Percentiles rank a stretch among this genome's conserved stretches.
Evolutionary conservation across 306 rosid genomes (phyloP).

Genomic region (Begonia masoniana): DNA sequence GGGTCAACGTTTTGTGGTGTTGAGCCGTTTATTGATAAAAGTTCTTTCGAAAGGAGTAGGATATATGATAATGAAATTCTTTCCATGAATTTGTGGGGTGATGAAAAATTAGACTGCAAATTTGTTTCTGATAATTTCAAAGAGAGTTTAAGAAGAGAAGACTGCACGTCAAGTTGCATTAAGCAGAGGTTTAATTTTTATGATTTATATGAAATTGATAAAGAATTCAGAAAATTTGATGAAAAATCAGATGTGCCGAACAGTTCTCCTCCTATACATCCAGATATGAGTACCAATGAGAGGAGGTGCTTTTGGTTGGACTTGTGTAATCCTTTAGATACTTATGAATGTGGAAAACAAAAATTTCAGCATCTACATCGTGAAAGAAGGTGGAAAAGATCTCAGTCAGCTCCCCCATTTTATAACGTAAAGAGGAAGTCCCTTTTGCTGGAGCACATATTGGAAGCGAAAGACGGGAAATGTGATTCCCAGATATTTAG

Average conservation of each 20-base stretch:
- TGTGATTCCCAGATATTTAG: constrained; percentile 17
- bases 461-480: constrained; percentile 16
- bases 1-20: constrained; percentile 19
- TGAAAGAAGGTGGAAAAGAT: constrained; percentile 48
- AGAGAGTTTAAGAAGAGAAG: constrained; percentile 18
- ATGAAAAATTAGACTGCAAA: constrained; percentile 22
- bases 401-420: constrained; percentile 83
- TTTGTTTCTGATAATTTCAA: constrained; percentile 18
- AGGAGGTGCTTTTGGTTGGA: constrained; percentile 20
- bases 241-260: constrained; percentile 13
- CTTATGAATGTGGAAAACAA: constrained; percentile 16
- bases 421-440: constrained; percentile 46
- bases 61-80: constrained; percentile 21
- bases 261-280: constrained; percentile 15
- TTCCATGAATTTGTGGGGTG: constrained; percentile 10
- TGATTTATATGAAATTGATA: constrained; percentile 20
- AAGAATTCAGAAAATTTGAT: constrained; percentile 15
- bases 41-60: constrained; percentile 21
- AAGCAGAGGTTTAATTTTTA: constrained; percentile 19
- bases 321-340: constrained; percentile 14
- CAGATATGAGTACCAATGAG: constrained; percentile 23
- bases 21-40: constrained; percentile 19
- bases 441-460: constrained; percentile 33
- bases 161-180: constrained; percentile 21
- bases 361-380: constrained; percentile 15